Evolutionary conservation across 2,329 filamentous ascomycete species (phyloP).

Genomic region (Ophiostoma piceae): DNA sequence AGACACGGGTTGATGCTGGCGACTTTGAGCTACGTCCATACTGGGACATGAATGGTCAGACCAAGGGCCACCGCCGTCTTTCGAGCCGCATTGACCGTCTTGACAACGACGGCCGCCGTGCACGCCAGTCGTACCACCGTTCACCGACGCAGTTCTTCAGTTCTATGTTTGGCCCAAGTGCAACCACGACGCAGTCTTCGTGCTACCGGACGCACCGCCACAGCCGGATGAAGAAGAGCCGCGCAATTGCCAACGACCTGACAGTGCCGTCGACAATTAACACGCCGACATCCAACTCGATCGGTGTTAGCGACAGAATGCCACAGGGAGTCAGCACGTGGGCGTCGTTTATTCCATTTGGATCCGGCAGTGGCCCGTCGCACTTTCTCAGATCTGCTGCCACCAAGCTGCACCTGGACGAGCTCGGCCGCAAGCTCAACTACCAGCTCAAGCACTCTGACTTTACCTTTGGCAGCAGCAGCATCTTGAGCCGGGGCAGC

Average conservation of each 20-base stretch:
- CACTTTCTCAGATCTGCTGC: constrained; percentile 18
- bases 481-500: not conserved
- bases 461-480: not conserved
- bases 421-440: constrained; percentile 4
- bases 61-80: not conserved
- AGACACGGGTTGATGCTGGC: not conserved
- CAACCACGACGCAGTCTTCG: constrained; percentile 16
- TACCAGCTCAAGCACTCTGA: constrained; percentile 11
- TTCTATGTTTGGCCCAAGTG: constrained; percentile 2
- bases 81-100: not conserved
- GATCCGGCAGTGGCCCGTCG: not conserved
- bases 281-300: not conserved
- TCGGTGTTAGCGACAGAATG: not conserved
- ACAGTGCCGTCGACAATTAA: constrained; percentile 16
- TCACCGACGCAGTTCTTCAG: constrained; percentile 1
- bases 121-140: not conserved
- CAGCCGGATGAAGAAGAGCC: constrained; percentile 17
- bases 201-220: not conserved
- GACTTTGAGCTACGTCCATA: not conserved
- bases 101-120: not conserved
- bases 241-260: constrained; percentile 8
- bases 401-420: constrained; percentile 22
- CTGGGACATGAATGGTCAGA: constrained; percentile 3
- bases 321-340: constrained; percentile 15
- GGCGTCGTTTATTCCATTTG: constrained; percentile 17